These are phyloP conservation scores for Lagenaria siceraria DNA, from an alignment of 306 rosid genomes.

Conservation along the genomic window DNA sequence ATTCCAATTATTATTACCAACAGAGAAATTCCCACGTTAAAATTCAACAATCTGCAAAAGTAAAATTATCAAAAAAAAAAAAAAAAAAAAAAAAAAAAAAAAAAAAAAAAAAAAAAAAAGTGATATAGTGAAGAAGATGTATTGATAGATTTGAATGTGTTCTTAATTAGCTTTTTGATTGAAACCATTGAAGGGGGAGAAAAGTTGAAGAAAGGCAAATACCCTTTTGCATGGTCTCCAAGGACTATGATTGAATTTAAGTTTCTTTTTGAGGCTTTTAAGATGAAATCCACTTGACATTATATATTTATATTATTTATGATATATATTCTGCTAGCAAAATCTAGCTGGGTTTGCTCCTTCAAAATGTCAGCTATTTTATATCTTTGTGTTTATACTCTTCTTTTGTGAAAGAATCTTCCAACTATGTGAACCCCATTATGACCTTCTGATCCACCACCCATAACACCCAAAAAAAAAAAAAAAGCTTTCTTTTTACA, in stretches of 20 bases:
- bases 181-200: background rate
- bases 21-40: too few relatives aligned
- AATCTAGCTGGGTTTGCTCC: constrained; percentile 40
- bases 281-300: constrained; percentile 30
- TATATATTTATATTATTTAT: constrained; percentile 10
- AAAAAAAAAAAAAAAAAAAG: too few relatives aligned
- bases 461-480: too few relatives aligned
- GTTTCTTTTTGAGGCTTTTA: constrained; percentile 45
- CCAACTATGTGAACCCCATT: constrained; percentile 27
- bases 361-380: constrained; percentile 46
- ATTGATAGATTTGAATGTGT: too few relatives aligned
- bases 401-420: constrained; percentile 57
- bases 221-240: constrained; percentile 95
- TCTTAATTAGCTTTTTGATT: background rate
- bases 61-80: too few relatives aligned
- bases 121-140: too few relatives aligned
- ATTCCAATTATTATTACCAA: too few relatives aligned
- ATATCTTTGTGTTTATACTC: constrained; percentile 51
- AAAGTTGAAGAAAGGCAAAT: constrained; percentile 31
- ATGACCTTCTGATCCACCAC: constrained; percentile 11
- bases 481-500: background rate
- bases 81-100: too few relatives aligned
- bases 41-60: too few relatives aligned
- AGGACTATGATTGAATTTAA: constrained; percentile 50
- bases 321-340: constrained; percentile 38